These are phyloP conservation scores for Mortierella sp. DNA, from an alignment of 371 early-diverging fungal species.

Conservation along the genomic window DNA sequence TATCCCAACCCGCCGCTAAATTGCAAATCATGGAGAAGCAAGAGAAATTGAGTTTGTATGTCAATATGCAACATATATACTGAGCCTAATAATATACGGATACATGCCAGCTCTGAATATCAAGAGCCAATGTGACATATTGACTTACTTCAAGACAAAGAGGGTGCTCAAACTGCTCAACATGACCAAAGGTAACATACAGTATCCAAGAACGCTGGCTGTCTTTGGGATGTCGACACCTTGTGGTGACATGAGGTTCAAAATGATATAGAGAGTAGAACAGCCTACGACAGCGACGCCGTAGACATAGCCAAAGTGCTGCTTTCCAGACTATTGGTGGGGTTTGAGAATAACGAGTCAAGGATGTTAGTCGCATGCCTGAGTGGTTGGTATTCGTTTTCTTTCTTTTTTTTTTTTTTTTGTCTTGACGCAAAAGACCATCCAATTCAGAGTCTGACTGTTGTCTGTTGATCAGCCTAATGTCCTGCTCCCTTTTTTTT, in stretches of 20 bases:
- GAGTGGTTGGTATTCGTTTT: too few relatives aligned
- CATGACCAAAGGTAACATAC: slow-evolving; percentile 94
- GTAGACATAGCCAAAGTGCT: slow-evolving; percentile 97
- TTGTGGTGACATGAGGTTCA: slow-evolving; percentile 94
- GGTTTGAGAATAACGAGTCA: too few relatives aligned
- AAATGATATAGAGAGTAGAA: slow-evolving; percentile 84
- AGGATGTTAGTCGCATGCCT: too few relatives aligned
- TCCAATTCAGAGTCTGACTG: neutral
- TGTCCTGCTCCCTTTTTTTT: neutral
- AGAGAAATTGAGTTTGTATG: neutral
- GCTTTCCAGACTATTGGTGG: slow-evolving; percentile 81
- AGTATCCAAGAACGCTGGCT: slow-evolving; percentile 97
- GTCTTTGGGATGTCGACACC: slow-evolving; percentile 92
- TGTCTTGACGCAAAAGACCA: neutral
- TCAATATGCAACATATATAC: neutral
- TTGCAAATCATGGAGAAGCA: neutral
- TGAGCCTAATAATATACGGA: neutral
- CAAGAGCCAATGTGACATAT: neutral
- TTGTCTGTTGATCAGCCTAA: neutral
- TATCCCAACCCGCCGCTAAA: slow-evolving; percentile 69
- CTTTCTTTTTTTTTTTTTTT: too few relatives aligned
- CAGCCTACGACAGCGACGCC: slow-evolving; percentile 95
- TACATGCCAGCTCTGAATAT: neutral
- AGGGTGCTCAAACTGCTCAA: slow-evolving; percentile 72
- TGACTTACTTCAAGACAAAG: slow-evolving; percentile 29